phyloP scores from a whole-genome alignment of 148 eudicot species.

The Bassia scoparia region DNA sequence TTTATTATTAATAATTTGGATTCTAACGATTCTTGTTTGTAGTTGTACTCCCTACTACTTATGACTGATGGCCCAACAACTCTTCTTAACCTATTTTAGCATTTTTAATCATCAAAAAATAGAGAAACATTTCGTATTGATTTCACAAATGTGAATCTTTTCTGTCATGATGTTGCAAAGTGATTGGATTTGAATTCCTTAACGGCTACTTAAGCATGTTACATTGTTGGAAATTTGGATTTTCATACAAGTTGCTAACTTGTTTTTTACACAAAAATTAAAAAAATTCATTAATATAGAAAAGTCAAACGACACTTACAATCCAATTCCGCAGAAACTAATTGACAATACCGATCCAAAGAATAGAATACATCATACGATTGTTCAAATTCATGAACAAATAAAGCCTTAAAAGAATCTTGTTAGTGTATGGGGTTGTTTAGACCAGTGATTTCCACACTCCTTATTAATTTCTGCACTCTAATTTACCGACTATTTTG shows the following conservation, averaged over 20 bases:
- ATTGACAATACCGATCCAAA: too few species aligned
- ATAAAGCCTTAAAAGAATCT: too few species aligned
- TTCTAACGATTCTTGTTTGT: not conserved
- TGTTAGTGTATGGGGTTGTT: too few species aligned
- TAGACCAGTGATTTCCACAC: too few species aligned
- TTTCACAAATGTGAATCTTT: slow-evolving; percentile 24
- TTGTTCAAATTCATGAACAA: too few species aligned
- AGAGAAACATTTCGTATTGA: slow-evolving; percentile 9
- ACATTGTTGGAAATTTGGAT: not conserved
- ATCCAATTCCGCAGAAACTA: too few species aligned
- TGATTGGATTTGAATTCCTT: slow-evolving; percentile 19
- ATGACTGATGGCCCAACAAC: not conserved
- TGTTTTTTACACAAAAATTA: too few species aligned
- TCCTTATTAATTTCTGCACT: too few species aligned
- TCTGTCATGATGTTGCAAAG: slow-evolving; percentile 7
- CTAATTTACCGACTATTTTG: too few species aligned
- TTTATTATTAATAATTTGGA: not conserved
- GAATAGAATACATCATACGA: too few species aligned
- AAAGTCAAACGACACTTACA: too few species aligned
- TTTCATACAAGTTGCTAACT: not conserved
- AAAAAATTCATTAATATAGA: too few species aligned
- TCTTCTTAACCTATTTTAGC: not conserved
- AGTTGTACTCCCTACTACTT: not conserved
- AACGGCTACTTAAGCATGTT: slow-evolving; percentile 26
- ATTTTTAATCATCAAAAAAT: not conserved